These are phyloP conservation scores for Cordyceps cicadae DNA, from an alignment of 2,329 filamentous ascomycete genomes.

Conservation along the genomic window DNA sequence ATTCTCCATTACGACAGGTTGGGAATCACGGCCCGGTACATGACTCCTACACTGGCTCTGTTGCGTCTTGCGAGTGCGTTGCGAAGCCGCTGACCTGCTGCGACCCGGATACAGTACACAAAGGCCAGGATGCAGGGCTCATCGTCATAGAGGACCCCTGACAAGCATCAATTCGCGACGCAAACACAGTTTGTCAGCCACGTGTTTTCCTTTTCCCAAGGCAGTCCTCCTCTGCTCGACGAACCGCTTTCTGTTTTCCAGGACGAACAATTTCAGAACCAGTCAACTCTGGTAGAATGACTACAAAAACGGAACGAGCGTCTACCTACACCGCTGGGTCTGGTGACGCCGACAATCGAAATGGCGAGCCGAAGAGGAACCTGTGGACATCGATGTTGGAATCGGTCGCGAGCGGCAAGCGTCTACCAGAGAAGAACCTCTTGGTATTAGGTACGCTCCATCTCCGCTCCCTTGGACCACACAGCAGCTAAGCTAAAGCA, in stretches of 20 bases:
- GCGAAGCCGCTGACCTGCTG: neutral
- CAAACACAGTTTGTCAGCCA: neutral
- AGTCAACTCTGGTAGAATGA: slow-evolving; percentile 29
- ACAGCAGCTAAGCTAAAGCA: neutral
- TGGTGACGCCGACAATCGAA: slow-evolving; percentile 46
- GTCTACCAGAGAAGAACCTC: slow-evolving; percentile 84
- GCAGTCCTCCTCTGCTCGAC: neutral
- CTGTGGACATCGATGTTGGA: slow-evolving; percentile 94
- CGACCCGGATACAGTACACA: neutral
- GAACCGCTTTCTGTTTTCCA: neutral
- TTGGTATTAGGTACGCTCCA: slow-evolving; percentile 63
- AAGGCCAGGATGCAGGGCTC: slow-evolving; percentile 4
- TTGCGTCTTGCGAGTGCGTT: neutral
- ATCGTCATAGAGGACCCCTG: slow-evolving; percentile 8
- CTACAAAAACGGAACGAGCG: slow-evolving; percentile 45
- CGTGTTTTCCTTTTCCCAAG: neutral
- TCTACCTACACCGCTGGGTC: slow-evolving; percentile 52
- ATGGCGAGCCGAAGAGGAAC: slow-evolving; percentile 71
- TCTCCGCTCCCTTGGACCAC: neutral
- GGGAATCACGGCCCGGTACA: neutral
- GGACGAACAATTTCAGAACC: slow-evolving; percentile 2
- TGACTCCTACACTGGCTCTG: neutral
- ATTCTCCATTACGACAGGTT: neutral
- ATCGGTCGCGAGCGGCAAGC: slow-evolving; percentile 80
- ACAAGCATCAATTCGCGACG: neutral